Evolutionary conservation across 2,329 filamentous ascomycete genomes (phyloP), one percentile per base, ranked within the genome.

Genomic region (Alternaria novae-zelandiae): DNA sequence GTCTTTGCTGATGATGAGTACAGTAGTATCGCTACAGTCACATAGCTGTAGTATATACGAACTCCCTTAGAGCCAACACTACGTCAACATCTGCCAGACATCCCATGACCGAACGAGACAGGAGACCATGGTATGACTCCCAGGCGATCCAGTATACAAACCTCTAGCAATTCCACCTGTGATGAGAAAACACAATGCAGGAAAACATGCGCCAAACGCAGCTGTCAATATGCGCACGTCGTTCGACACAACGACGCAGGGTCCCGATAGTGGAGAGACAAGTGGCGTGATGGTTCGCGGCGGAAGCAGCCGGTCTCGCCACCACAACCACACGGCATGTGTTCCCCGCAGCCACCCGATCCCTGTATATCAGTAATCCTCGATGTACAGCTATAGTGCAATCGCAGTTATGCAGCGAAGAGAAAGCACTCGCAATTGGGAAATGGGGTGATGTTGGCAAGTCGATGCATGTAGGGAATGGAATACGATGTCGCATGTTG

Each of bases 251-350:
- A 20, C 28, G 36, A 44, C 3, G 41, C 30, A 54, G 28, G 12
- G 13, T 25, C 15, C 1, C 13, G 26, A 17, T 23, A 23, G 59
- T 67, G 63, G 65, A 23, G 56, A 63, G 61, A 64, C 36, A 58
- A 11, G 25, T 64, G 63, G 59, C 56, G 64, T 62, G 59, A 61
- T 13, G 21, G n/a, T 41, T 41, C 15, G 41, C 12, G 64, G 41
- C 12, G 64, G 61, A 30, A 46, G 13, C 49, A 30, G 57, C 57
- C 58, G 57, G 32, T 57, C 45, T 50, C 53, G 13, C 45, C 53
- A 61, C 58, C 17, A 54, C 28, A 32, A 30, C 28, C 11, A 32
- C 30, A 6, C 30, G 30, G 13, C 30, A 32, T 7, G 30, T 2
- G 6, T 30, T 32, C 30, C 6, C 30, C 20, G 41, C 28, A 6